phyloP scores from a whole-genome alignment of 1,139 yeast genomes.

The Taphrina wiesneri region DNA sequence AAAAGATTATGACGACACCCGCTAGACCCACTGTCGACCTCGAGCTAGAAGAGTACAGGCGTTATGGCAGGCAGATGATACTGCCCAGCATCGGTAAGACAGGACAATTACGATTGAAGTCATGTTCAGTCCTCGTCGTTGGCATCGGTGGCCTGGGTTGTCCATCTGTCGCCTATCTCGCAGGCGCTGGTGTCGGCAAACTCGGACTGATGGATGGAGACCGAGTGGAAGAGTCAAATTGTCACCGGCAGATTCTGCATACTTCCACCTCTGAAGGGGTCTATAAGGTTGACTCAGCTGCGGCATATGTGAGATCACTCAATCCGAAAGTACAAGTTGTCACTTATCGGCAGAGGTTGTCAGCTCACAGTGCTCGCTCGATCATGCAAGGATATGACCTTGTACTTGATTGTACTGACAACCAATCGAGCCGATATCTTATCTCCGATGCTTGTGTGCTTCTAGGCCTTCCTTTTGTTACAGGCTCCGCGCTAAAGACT shows the following conservation, averaged over 20 bases:
- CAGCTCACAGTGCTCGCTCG: constrained; percentile 61
- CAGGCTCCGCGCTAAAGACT: constrained; percentile 87
- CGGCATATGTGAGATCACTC: constrained; percentile 43
- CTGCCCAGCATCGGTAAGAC: constrained; percentile 71
- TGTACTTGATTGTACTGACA: constrained; percentile 90
- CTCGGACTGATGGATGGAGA: constrained; percentile 90
- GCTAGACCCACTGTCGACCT: neutral
- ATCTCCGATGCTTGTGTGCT: constrained; percentile 79
- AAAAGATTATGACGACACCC: neutral
- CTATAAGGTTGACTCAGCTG: constrained; percentile 78
- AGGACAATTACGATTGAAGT: constrained; percentile 62
- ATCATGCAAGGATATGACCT: constrained; percentile 67
- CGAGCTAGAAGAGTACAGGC: constrained; percentile 62
- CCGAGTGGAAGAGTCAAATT: constrained; percentile 74
- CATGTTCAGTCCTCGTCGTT: constrained; percentile 65
- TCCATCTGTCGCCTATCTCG: constrained; percentile 80
- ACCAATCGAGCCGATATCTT: constrained; percentile 82
- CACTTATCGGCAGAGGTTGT: constrained; percentile 57
- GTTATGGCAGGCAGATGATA: constrained; percentile 95
- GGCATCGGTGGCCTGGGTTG: constrained; percentile 99
- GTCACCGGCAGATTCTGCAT: constrained; percentile 88
- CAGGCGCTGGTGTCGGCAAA: constrained; percentile 84
- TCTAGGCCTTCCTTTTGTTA: constrained; percentile 60
- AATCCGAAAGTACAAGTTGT: constrained; percentile 67
- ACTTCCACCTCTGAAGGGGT: constrained; percentile 64